These are phyloP conservation scores for Cadophora gregata DNA, from an alignment of 2,329 filamentous ascomycete genomes.

Conservation along the genomic window DNA sequence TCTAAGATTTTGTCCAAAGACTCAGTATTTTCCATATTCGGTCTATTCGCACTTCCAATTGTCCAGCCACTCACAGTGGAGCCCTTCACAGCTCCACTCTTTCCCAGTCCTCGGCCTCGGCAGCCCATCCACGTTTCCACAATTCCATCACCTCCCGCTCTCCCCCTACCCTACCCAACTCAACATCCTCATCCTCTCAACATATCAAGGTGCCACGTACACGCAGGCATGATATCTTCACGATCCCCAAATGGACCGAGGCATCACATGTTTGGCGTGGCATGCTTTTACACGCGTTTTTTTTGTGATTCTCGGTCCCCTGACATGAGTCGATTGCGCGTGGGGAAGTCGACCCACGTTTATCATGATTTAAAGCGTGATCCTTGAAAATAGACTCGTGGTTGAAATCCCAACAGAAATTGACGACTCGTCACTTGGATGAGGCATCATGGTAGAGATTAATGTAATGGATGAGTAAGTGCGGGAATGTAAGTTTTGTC, in stretches of 20 bases:
- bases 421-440: not conserved
- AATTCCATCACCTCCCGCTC: not conserved
- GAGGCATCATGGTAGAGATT: not conserved
- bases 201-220: not conserved
- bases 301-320: not conserved
- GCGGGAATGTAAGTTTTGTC: not conserved
- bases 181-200: not conserved
- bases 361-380: not conserved
- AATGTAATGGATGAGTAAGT: not conserved
- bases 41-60: not conserved
- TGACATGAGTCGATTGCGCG: not conserved
- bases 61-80: not conserved
- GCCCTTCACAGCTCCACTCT: not conserved
- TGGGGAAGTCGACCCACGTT: constrained; percentile 3
- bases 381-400: not conserved
- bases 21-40: not conserved
- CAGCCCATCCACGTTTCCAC: not conserved
- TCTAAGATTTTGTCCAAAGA: not conserved
- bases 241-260: not conserved
- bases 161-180: not conserved
- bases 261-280: constrained; percentile 1
- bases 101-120: not conserved
- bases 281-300: not conserved
- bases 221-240: not conserved
- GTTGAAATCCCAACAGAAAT: constrained; percentile 14